These are phyloP conservation scores for Medicago truncatula DNA, from an alignment of 306 rosid species.

Conservation along the genomic window DNA sequence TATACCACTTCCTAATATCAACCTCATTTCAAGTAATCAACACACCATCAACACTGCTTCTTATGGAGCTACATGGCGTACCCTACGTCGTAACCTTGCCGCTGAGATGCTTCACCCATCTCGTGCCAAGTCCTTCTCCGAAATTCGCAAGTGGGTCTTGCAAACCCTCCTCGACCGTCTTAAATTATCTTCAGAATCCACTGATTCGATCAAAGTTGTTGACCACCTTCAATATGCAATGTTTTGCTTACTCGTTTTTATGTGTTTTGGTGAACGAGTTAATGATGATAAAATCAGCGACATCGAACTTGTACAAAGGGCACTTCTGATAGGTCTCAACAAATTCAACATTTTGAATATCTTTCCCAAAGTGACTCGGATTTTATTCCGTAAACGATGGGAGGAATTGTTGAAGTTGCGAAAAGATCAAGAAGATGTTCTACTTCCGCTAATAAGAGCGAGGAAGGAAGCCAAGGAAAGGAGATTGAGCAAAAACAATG, in stretches of 20 bases:
- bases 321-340: not conserved
- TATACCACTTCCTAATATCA: not conserved
- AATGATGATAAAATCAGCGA: constrained; percentile 40
- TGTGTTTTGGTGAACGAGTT: constrained; percentile 50
- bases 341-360: constrained; percentile 19
- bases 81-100: constrained; percentile 54
- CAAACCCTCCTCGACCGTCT: constrained; percentile 34
- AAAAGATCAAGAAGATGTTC: constrained; percentile 11
- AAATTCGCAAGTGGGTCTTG: constrained; percentile 40
- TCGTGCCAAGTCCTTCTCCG: constrained; percentile 42
- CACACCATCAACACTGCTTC: constrained; percentile 42
- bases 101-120: constrained; percentile 48
- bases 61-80: constrained; percentile 55
- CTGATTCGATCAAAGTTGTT: not conserved
- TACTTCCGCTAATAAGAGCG: constrained; percentile 21
- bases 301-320: constrained; percentile 36
- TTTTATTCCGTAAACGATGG: constrained; percentile 32
- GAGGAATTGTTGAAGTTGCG: not conserved
- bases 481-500: not conserved
- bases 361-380: constrained; percentile 12
- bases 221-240: constrained; percentile 45
- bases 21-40: constrained; percentile 15
- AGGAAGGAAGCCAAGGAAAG: constrained; percentile 14
- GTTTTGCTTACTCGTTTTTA: constrained; percentile 50
- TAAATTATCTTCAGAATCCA: not conserved